Base-by-base conservation (phyloP, 1,284 basidiomycete species). In the Rhizopogon parksii region DNA sequence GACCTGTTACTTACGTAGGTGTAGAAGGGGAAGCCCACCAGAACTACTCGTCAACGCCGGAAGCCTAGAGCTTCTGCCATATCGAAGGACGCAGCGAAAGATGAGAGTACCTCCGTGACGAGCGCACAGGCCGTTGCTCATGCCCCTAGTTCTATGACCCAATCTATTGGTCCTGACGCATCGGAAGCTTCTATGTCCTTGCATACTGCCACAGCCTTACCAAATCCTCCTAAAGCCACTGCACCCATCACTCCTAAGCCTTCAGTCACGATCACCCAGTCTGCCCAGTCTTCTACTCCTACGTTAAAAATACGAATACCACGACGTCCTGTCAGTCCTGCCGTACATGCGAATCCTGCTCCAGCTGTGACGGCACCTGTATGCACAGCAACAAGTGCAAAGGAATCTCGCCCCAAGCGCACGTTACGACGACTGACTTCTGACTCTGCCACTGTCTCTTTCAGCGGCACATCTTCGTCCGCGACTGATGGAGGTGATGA, bases 251-350 rank as follows among this genome's bases (percentile, higher is more conserved):
- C 65, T 25, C 67, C 64, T 30, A 69, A 69, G 48, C 60, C 68
- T 9, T 65, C 64, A 11, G 59, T 68, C 37, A 68, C 64, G 1
- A 67, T 68, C 46, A 68, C 68, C 14, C 68, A 69, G 34, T 65
- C 64, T 2, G 50, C 52, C 24, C 54, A 64, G 42, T 68, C 64
- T 9, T 56, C 67, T 34, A 66, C 68, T 11, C 68, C 64, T 36
- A 67, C 65, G 21, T 61, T 66, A 25, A 66, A 68, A 57, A 66
- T 66, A 34, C 65, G 64, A 49, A 46, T 66, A 40, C 64, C 64
- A 38, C 64, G 64, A 46, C 47, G 65, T 19, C 60, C 66, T 19
- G 66, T 69, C 25, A 69, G 55, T 34, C 38, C 55, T 8, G 54
- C 62, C 30, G 48, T 57, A 36, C 63, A 64, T 12, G 53, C 65